These are phyloP conservation scores for Daedaleopsis nitida DNA, from an alignment of 768 basidiomycete species.

Conservation along the genomic window DNA sequence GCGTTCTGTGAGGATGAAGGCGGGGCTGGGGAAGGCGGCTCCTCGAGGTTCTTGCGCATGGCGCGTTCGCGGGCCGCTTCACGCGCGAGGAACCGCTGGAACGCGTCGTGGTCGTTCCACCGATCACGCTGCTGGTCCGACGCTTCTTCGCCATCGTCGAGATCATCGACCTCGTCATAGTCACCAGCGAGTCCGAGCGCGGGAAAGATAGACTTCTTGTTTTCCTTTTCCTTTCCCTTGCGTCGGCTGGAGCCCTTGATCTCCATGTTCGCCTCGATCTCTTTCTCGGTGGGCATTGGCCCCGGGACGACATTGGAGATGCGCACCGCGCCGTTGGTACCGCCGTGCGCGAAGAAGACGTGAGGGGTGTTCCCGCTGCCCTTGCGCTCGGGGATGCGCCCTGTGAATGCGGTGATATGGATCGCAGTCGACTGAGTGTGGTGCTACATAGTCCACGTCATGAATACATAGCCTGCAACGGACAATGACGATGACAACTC, in stretches of 20 bases:
- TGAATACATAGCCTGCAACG: background rate
- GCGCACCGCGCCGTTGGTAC: conserved; percentile 22
- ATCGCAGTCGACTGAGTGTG: conserved; percentile 53
- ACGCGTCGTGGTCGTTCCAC: conserved; percentile 32
- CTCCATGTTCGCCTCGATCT: conserved; percentile 4
- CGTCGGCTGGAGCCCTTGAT: background rate
- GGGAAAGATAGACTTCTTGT: conserved; percentile 3
- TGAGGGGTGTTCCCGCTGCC: conserved; percentile 64
- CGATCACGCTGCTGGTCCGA: conserved; percentile 22
- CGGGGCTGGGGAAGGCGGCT: background rate
- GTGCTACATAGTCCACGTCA: conserved; percentile 39
- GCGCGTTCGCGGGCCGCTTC: conserved; percentile 24
- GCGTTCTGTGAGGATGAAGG: background rate
- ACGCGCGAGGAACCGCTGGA: conserved; percentile 29
- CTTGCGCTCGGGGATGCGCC: conserved; percentile 51
- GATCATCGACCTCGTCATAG: conserved; percentile 15
- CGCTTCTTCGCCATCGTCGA: conserved; percentile 11
- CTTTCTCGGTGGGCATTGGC: background rate
- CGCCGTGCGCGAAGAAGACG: conserved; percentile 51
- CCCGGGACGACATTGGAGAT: conserved; percentile 22
- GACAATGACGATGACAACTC: conserved; percentile 29
- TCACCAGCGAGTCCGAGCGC: background rate
- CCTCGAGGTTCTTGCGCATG: conserved; percentile 4
- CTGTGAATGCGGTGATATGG: conserved; percentile 65
- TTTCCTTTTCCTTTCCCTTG: background rate